A percentile compares a stretch with the other conserved stretches of the same genome.
These are phyloP conservation scores for Xylariaceae sp. DNA, from an alignment of 2,329 filamentous ascomycete species.

Conservation along the genomic window DNA sequence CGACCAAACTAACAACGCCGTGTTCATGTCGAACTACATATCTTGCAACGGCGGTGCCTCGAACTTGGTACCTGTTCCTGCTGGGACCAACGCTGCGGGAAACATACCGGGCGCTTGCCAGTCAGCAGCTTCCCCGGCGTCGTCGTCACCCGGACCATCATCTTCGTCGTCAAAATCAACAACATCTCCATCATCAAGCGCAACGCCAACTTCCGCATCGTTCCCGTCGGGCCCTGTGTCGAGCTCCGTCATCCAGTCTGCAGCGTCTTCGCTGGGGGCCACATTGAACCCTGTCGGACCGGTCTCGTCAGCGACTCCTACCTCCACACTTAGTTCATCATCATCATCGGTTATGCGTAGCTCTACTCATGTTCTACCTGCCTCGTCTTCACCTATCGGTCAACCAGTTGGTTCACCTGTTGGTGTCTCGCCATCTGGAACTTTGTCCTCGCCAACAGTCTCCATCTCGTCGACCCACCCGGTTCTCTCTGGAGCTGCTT, in stretches of 20 bases:
- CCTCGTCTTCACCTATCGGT: background rate
- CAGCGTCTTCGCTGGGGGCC: background rate
- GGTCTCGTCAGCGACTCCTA: background rate
- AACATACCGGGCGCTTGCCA: constrained; percentile 24
- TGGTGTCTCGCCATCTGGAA: background rate
- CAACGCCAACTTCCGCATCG: background rate
- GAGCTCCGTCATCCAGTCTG: background rate
- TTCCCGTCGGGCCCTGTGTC: constrained; percentile 1
- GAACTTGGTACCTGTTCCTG: constrained; percentile 27
- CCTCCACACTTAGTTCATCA: constrained; percentile 7
- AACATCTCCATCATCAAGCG: background rate
- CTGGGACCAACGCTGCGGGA: constrained; percentile 24
- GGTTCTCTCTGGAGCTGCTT: background rate
- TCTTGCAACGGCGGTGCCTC: constrained; percentile 20
- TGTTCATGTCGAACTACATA: constrained; percentile 30
- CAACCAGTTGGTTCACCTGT: background rate
- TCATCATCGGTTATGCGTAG: constrained; percentile 5
- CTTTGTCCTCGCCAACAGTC: background rate
- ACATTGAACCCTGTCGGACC: constrained; percentile 7
- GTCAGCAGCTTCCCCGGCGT: background rate
- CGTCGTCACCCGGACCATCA: background rate
- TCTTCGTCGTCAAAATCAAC: background rate
- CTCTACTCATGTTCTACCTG: background rate
- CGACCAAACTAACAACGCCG: constrained; percentile 28
- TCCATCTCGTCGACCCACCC: background rate